Percentiles rank a stretch among this genome's conserved stretches.
These are phyloP conservation scores for Leptomonas pyrrhocoris DNA, from an alignment of 208 protist genomes.

Conservation along the genomic window DNA sequence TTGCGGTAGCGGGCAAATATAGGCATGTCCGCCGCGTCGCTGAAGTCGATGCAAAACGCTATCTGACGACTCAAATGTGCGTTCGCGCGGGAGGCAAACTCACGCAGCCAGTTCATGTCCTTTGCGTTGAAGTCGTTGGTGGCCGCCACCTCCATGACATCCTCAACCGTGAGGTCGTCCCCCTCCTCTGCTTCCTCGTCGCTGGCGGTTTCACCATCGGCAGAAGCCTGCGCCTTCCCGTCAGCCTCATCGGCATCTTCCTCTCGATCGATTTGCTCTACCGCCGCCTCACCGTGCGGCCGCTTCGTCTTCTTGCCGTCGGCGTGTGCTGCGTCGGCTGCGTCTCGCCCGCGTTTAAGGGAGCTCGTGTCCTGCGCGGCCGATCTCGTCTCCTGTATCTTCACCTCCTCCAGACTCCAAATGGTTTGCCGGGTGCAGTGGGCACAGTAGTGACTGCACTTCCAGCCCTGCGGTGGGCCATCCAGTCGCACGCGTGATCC, in stretches of 20 bases:
- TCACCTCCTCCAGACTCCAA: conserved; percentile 66
- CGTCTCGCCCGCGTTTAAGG: conserved; percentile 16
- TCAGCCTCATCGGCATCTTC: conserved; percentile 6
- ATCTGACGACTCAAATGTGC: conserved; percentile 38
- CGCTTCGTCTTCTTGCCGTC: neutral
- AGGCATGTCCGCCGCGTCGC: conserved; percentile 55
- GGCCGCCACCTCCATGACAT: conserved; percentile 77
- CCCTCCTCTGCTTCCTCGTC: conserved; percentile 27
- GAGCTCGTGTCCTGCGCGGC: conserved; percentile 1
- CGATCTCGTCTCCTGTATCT: neutral
- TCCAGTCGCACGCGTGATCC: conserved; percentile 46
- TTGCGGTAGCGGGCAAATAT: conserved; percentile 46
- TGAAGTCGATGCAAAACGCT: conserved; percentile 82
- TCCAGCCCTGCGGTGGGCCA: conserved; percentile 57
- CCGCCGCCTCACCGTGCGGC: neutral
- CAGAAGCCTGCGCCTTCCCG: neutral
- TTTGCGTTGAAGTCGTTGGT: conserved; percentile 74
- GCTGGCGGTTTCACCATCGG: neutral
- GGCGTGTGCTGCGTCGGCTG: neutral
- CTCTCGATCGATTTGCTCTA: conserved; percentile 38
- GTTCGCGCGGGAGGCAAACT: conserved; percentile 47
- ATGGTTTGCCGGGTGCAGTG: conserved; percentile 71
- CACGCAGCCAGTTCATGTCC: conserved; percentile 77
- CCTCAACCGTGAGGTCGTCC: conserved; percentile 70
- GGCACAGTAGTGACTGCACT: conserved; percentile 73